These are phyloP conservation scores for Phytopythium delawarense DNA, from an alignment of 352 stramenopile species.

Conservation along the genomic window DNA sequence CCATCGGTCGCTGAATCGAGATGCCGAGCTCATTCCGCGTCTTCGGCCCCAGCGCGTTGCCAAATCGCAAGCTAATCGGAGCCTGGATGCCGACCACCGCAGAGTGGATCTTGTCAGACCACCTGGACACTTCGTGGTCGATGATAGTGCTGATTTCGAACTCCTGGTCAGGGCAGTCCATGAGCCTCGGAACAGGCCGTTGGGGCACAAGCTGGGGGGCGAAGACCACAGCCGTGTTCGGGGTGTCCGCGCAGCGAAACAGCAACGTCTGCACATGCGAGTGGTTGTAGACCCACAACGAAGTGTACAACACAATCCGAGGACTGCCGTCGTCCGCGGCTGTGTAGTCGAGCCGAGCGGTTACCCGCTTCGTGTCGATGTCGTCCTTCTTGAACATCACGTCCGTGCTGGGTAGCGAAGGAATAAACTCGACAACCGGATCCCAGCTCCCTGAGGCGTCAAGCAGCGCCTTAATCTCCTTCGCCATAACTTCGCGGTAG, in stretches of 20 bases:
- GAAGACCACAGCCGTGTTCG: conserved; percentile 32
- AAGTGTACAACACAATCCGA: conserved; percentile 79
- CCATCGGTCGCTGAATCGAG: conserved; percentile 79
- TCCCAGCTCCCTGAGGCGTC: conserved; percentile 46
- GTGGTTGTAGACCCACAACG: conserved; percentile 89
- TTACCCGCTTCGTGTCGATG: conserved; percentile 54
- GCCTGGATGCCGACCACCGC: conserved; percentile 83
- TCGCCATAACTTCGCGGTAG: conserved; percentile 72
- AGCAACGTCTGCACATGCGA: conserved; percentile 78
- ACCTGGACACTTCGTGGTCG: conserved; percentile 76
- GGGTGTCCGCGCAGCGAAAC: conserved; percentile 66
- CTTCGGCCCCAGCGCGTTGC: conserved; percentile 55
- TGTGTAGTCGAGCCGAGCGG: conserved; percentile 81
- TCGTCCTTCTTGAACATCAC: conserved; percentile 70
- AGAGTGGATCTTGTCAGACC: conserved; percentile 86
- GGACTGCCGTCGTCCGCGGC: conserved; percentile 77
- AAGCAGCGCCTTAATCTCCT: conserved; percentile 57
- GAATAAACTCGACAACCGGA: conserved; percentile 72
- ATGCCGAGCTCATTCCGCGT: conserved; percentile 80
- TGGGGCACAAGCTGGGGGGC: conserved; percentile 65
- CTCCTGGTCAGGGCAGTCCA: conserved; percentile 78
- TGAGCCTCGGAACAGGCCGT: conserved; percentile 64
- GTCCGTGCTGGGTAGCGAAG: conserved; percentile 41
- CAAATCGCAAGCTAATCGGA: conserved; percentile 77
- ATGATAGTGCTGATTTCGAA: conserved; percentile 88